Evolutionary conservation across 2,329 filamentous ascomycete genomes (phyloP), one percentile per base, ranked within the genome.

Genomic region (Orbilia javanica): DNA sequence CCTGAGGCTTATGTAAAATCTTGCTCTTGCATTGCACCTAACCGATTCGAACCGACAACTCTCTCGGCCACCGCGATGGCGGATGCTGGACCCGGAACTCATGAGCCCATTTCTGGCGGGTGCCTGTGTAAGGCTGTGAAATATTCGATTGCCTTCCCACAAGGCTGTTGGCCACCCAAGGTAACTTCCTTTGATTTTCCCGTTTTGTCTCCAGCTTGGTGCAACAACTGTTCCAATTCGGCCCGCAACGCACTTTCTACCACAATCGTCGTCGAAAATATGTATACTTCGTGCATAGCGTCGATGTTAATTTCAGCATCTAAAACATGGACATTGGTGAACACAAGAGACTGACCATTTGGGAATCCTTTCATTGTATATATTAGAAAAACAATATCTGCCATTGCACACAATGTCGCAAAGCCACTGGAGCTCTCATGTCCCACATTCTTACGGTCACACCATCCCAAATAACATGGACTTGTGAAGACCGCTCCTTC

Each of bases 321-420:
- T 15, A 10, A 57, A 8, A 50, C 20, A 50, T 50, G 2, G 42
- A 44, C 1, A 44, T 20, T 2, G 20, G 8, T 44, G 20, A 7
- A 20, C 8, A n/a, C 42, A 44, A n/a, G 18, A n/a, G 42, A 44
- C 18, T 18, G 6, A 44, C 15, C 42, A 7, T 15, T 44, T n/a
- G 15, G n/a, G 42, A 18, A n/a, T 36, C 3, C 34, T 13, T 34
- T 11, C 22, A 31, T 34, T 13, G n/a, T n/a, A 6, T 4, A 22
- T 25, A 7, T 22, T 55, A 55, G 55, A 67, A 87, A 86, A 84
- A 84, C 76, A 82, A 82, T 53, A 87, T 86, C 5, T 89, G 87
- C 81, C 87, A 89, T 80, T 89, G 88, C 83, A 86, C 86, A 5
- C 87, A 88, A 81, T 88, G 87, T 82, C 87, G 88, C 81, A 87